Conservation (phyloP, 1,284 basidiomycete species). For the Moesziomyces parantarcticus region DNA sequence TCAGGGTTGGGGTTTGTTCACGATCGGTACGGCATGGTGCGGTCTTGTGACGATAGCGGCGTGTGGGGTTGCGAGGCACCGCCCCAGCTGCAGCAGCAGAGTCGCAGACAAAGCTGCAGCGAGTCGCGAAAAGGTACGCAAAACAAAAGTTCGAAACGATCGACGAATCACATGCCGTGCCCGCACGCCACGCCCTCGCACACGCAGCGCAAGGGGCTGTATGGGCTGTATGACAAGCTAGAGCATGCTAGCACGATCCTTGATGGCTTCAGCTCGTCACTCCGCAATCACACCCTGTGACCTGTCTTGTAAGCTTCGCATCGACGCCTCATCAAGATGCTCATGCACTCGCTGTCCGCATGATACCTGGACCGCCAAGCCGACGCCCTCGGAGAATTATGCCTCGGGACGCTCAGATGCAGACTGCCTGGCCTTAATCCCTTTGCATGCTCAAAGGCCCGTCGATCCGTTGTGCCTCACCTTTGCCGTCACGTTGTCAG, state of each 20-base stretch:
- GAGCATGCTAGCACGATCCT: slow-evolving; percentile 37
- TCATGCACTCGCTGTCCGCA: too few species aligned
- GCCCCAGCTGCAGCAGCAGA: slow-evolving; percentile 1
- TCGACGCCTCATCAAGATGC: too few species aligned
- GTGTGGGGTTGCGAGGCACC: too few species aligned
- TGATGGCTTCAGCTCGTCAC: background rate
- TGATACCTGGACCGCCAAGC: too few species aligned
- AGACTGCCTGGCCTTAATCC: too few species aligned
- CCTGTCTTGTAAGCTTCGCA: background rate
- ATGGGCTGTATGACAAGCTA: slow-evolving; percentile 13
- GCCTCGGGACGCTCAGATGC: too few species aligned
- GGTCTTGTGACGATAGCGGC: slow-evolving; percentile 12
- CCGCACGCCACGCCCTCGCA: slow-evolving; percentile 13
- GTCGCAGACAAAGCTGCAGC: slow-evolving; percentile 3
- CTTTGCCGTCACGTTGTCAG: too few species aligned
- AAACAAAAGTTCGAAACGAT: slow-evolving; percentile 31
- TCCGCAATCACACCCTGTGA: slow-evolving; percentile 1
- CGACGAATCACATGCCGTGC: slow-evolving; percentile 35
- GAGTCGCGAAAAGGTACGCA: background rate
- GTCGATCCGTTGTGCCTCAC: too few species aligned
- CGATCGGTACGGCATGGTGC: background rate
- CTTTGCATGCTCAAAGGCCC: too few species aligned
- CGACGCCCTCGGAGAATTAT: too few species aligned
- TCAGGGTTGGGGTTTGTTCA: background rate
- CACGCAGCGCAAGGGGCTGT: slow-evolving; percentile 21